Base-by-base conservation (phyloP, 2,329 filamentous ascomycete species). In the Colletotrichum noveboracense region DNA sequence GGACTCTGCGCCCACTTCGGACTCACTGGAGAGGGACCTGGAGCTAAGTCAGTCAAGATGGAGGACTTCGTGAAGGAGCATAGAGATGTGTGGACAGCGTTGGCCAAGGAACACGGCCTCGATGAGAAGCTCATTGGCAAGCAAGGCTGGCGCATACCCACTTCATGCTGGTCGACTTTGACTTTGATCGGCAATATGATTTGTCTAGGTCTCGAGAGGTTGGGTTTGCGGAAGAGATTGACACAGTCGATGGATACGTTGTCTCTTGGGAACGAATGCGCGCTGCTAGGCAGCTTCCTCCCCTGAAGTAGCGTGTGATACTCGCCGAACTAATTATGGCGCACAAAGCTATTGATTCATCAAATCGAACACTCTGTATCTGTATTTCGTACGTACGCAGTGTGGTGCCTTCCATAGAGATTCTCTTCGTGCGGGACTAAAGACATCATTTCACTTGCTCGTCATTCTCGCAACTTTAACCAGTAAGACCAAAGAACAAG, bases 141-240 rank as follows among this genome's bases (percentile, higher is more conserved):
- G 16, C 66, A 71, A 14, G 56, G 67, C 1, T 76, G 77, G 16
- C 34, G 2, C 62, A 65, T 8, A 13, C 65, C 5, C 72, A 76
- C 10, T 74, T 77, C 16, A 79, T 78, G 76, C 4, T 78, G 18
- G 75, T 76, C 3, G 26, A 79, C 8, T 78, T 71, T 24, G 77
- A 78, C 56, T 79, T 79, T 71, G 75, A 79, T n/a, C 60, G 78
- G 14, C 66, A 78, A 56, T 76, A 75, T n/a, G 77, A 79, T 34
- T 56, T 79, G 32, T 71, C 74, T 34, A 13, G 60, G 16, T 43
- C 28, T 14, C 71, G 48, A n/a, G 64, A 65, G 14, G 76, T 78
- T 7, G 77, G 78, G 7, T 78, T 79, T 30, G 7, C 7, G 7
- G 76, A 79, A 61, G 52, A 68, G 36, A 71, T 75, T 7, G 77